Conservation (phyloP, 2,329 filamentous ascomycete species). For the Cladosporium halotolerans region DNA sequence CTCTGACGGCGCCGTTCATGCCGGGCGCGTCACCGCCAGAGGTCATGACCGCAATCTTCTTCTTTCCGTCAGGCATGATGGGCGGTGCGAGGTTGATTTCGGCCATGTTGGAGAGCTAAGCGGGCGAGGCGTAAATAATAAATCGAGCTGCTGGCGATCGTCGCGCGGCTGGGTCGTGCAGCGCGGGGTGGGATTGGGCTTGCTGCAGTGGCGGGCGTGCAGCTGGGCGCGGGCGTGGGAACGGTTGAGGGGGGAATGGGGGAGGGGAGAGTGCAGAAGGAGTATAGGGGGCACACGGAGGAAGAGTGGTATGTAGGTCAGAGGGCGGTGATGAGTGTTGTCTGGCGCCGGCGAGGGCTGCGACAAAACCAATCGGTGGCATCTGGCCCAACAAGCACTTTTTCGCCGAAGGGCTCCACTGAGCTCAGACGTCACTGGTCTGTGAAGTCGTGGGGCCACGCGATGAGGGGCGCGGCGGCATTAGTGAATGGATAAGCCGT, state of each 20-base stretch:
- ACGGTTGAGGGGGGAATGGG: too few species aligned
- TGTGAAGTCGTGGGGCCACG: too few species aligned
- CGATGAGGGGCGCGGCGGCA: too few species aligned
- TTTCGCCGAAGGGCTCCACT: constrained; percentile 8
- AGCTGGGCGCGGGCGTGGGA: neutral
- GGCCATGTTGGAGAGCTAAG: constrained; percentile 21
- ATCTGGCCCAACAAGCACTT: constrained; percentile 9
- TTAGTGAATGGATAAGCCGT: too few species aligned
- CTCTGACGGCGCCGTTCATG: constrained; percentile 88
- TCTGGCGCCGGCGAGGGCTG: neutral
- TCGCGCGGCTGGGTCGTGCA: constrained; percentile 4
- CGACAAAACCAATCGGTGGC: too few species aligned
- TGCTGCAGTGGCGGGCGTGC: neutral
- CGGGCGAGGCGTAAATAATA: neutral
- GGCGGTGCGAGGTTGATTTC: constrained; percentile 27
- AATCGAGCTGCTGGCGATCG: neutral
- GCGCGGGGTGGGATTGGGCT: constrained; percentile 1
- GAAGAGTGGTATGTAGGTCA: neutral
- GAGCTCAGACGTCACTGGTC: neutral
- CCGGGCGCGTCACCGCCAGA: constrained; percentile 90
- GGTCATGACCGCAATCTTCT: constrained; percentile 82
- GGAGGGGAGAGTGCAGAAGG: neutral
- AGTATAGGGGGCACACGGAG: neutral
- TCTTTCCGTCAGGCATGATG: constrained; percentile 34
- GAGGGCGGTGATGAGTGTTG: neutral